Evolutionary conservation across 306 rosid genomes (phyloP).

Genomic region (Oxytropis ochrocephala): DNA sequence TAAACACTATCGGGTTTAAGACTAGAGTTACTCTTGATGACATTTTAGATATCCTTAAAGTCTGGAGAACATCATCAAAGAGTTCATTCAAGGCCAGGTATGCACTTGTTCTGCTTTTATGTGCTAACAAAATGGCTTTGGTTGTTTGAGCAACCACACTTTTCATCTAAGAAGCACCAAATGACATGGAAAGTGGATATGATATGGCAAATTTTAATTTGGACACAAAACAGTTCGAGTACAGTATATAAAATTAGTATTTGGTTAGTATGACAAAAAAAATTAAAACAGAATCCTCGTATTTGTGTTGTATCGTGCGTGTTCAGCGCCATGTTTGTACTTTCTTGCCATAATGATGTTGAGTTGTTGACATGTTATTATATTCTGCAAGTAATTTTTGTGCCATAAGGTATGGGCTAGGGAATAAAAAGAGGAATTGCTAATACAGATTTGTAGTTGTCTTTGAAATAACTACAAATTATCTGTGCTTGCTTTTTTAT

Average conservation of each 20-base stretch:
- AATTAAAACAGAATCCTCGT: neutral
- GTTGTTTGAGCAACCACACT: neutral
- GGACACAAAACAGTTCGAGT: neutral
- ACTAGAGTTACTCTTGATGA: constrained; percentile 64
- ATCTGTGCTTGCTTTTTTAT: neutral
- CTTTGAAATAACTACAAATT: neutral
- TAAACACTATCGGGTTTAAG: constrained; percentile 67
- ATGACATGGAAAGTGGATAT: neutral
- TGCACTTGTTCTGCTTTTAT: neutral
- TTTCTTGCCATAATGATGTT: neutral
- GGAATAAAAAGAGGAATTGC: neutral
- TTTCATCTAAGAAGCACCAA: neutral
- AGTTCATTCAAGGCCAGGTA: constrained; percentile 69
- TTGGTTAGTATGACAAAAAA: neutral
- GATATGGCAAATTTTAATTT: neutral
- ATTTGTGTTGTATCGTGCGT: neutral
- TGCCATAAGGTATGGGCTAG: neutral
- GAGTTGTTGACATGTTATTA: neutral
- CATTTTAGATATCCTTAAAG: constrained; percentile 48
- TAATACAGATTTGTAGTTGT: neutral
- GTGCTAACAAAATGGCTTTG: neutral
- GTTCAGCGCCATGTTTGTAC: neutral
- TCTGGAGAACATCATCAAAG: constrained; percentile 50
- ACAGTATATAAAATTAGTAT: neutral
- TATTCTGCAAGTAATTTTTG: neutral